Conservation (phyloP, 345 rosid genomes). For the Rhizophora mangle region DNA sequence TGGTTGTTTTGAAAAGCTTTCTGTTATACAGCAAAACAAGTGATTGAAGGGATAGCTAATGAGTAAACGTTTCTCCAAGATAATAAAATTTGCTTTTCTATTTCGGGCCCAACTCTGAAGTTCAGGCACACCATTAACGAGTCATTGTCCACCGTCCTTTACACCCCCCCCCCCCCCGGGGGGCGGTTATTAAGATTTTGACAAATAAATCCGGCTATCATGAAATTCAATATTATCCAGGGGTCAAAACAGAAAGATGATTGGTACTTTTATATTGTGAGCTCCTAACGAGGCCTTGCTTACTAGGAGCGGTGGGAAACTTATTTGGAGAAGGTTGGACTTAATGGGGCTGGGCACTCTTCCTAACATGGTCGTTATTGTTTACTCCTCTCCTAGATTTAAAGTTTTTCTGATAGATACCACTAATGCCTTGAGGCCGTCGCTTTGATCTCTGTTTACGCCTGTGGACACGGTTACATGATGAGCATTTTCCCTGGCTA, state of each 20-base stretch:
- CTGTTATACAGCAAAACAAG: slow-evolving; percentile 1
- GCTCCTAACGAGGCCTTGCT: background rate
- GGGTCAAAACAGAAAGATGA: background rate
- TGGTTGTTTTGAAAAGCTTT: background rate
- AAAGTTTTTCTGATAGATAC: background rate
- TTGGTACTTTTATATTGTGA: background rate
- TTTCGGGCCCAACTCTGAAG: slow-evolving; percentile 7
- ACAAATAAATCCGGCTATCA: too few species aligned
- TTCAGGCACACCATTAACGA: slow-evolving; percentile 12
- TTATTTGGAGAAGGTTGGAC: background rate
- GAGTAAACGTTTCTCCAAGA: background rate
- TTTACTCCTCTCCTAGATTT: background rate
- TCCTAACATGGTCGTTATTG: background rate
- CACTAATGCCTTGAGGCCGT: background rate
- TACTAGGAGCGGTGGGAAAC: background rate
- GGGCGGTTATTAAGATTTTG: too few species aligned
- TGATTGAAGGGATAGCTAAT: background rate
- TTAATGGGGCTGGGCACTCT: background rate
- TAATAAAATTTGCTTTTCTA: background rate
- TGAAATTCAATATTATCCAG: background rate
- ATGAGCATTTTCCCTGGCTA: too few species aligned
- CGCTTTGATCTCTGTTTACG: background rate
- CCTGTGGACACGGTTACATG: too few species aligned
- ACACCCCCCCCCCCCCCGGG: too few species aligned
- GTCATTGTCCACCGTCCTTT: too few species aligned